Base-by-base conservation (phyloP, 2,329 filamentous ascomycete genomes). In the Hypoxylon sp. region DNA sequence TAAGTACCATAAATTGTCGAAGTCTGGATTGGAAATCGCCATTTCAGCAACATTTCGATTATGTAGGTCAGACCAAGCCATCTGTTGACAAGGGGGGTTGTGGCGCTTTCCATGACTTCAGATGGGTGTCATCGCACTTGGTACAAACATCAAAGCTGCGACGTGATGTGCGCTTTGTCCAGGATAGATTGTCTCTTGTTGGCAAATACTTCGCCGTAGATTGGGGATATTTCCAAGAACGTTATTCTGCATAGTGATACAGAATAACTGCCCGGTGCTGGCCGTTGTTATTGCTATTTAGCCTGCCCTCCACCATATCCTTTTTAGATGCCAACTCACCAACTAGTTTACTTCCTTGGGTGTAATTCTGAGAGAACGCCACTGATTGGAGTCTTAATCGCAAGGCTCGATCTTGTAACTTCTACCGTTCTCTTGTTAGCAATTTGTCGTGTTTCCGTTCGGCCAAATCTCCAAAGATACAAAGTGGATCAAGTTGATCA, bases 71-170 rank as follows among this genome's bases (percentile, higher is more conserved):
- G 26, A 55, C 40, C 13, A 8, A 6, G 26, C 12, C 27, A 50
- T 59, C 37, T 56, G 49, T 45, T 25, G 48, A 55, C 52, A 56
- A 52, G 56, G 56, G 54, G 29, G 5, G 17, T 25, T 8, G 56
- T 59, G 56, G 56, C 52, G 55, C 32, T 55, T 35, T 37, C 19
- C 11, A 44, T 43, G 29, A 38, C 38, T 43, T 40, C 42, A 7
- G 50, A 35, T 19, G 29, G 47, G 27, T 46, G 42, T 30, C 37
- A 53, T 29, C 36, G 21, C 27, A 32, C 41, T 23, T 35, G 27
- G 42, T 37, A 27, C 30, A 49, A 51, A n/a, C 23, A 35, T 44
- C 25, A n/a, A 26, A 45, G 31, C 32, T 41, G 20, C 31, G 26
- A 15, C 20, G 40, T 51, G 20, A 40, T 34, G 26, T 36, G 19